Evolutionary conservation across 257 asterid genomes (phyloP), one percentile per base, ranked within the genome.

Genomic region (Solanum chmielewskii): DNA sequence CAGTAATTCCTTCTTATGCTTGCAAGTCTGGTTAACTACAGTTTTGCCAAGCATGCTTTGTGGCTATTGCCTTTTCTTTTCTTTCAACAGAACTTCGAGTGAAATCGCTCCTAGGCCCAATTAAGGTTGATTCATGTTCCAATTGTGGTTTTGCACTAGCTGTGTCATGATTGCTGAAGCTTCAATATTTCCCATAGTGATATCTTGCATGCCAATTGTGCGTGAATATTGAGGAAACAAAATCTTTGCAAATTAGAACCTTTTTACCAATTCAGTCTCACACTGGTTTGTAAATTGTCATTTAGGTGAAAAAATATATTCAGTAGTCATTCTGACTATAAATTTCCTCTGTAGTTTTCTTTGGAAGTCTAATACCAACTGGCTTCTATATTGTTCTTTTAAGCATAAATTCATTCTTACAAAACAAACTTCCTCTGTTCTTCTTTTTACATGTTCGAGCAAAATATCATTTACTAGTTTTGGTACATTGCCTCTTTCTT

Each of bases 1-100:
- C 99, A n/a, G 99, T 97, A 97, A 93, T 86, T 87, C 86, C 78
- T 76, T 47, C 84, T 81, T 27, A 81, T 81, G 69, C 44, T 49
- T 49, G 45, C 85, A 81, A 29, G 85, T 47, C 85, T 49, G 68
- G 39, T 47, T 81, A 47, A 9, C 56, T 47, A 80, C 68, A 47
- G 85, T 49, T 80, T 47, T 80, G 20, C 39, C 69, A 49, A 52
- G 44, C 45, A 29, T 49, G 45, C 69, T 29, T 81, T 47, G 20
- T 11, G 37, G 21, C 23, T 76, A 35, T 74, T 74, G 41, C 39
- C 5, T 78, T 27, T 45, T 41, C 15, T 23, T 6, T 74, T 41
- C 60, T 42, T 41, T 41, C 83, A 41, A 1, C 59, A 76, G 59
- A 41, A 42, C 60, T 41, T 76, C 1, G 1, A 41, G 7, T 41